Conservation (phyloP, 2,329 filamentous ascomycete genomes). For the Beauveria rudraprayagi region DNA sequence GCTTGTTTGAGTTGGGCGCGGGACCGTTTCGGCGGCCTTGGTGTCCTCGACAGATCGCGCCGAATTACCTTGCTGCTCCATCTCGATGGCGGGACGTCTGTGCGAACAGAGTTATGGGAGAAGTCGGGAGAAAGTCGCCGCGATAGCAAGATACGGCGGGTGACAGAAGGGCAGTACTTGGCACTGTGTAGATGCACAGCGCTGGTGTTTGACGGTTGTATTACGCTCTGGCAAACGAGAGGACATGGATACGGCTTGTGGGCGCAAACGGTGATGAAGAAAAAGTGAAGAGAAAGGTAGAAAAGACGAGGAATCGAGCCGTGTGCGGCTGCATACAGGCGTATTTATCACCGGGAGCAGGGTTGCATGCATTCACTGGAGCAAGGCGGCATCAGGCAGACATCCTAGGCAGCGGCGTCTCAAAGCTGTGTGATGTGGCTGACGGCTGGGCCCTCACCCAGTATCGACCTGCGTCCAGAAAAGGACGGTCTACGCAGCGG, state of each 20-base stretch:
- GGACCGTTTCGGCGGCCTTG: not conserved
- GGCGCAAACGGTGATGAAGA: not conserved
- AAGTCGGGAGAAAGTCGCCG: not conserved
- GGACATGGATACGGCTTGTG: not conserved
- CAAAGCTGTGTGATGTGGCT: constrained; percentile 6
- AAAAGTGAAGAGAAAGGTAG: not conserved
- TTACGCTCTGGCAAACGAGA: not conserved
- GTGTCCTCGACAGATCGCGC: not conserved
- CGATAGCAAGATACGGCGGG: not conserved
- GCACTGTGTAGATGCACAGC: not conserved
- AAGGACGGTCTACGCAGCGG: not conserved
- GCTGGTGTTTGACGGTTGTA: not conserved
- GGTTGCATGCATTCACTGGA: constrained; percentile 3
- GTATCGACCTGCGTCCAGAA: constrained; percentile 1
- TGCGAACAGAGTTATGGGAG: not conserved
- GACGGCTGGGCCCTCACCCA: constrained; percentile 5
- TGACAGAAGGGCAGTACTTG: not conserved
- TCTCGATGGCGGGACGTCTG: not conserved
- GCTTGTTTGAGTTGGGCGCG: not conserved
- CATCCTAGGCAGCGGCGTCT: constrained; percentile 5
- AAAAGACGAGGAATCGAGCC: not conserved
- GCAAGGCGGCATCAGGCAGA: constrained; percentile 10
- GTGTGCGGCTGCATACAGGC: not conserved
- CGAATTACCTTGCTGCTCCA: constrained; percentile 5
- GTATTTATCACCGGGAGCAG: constrained; percentile 6